phyloP scores from a whole-genome alignment of 768 basidiomycete species.

The Lactarius akahatsu region DNA sequence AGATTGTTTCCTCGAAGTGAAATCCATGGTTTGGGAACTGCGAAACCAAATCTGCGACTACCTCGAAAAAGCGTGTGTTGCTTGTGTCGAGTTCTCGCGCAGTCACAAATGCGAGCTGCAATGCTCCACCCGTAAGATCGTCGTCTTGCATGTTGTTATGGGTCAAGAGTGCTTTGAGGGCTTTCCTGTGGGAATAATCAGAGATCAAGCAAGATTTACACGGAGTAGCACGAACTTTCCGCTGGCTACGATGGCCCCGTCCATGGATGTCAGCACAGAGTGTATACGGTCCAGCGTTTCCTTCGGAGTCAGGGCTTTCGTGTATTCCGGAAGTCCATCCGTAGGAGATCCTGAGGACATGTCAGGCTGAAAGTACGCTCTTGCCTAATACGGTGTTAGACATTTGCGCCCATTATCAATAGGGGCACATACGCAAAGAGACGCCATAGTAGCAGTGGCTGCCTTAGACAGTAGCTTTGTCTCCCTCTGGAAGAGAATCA shows the following conservation, averaged over 20 bases:
- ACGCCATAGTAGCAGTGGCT: conserved; percentile 83
- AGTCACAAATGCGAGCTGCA: conserved; percentile 68
- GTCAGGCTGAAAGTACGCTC: conserved; percentile 71
- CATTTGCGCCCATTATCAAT: neutral
- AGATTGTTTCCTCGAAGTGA: conserved; percentile 70
- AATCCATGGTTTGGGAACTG: conserved; percentile 55
- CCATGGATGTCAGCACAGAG: conserved; percentile 64
- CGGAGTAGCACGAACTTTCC: conserved; percentile 57
- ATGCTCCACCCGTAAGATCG: conserved; percentile 59
- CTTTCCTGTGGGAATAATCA: conserved; percentile 54
- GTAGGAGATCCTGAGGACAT: conserved; percentile 59
- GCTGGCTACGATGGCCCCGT: conserved; percentile 48
- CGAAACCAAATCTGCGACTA: conserved; percentile 68
- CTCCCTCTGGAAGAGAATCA: conserved; percentile 46
- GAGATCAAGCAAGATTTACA: conserved; percentile 1
- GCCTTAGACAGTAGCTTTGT: conserved; percentile 72
- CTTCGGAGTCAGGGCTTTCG: conserved; percentile 52
- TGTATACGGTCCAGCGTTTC: conserved; percentile 63
- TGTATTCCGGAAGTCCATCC: conserved; percentile 53
- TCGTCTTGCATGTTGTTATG: conserved; percentile 50
- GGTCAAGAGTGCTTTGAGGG: conserved; percentile 65
- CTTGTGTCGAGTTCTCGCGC: conserved; percentile 53
- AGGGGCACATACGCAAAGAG: conserved; percentile 70
- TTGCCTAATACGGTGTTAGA: conserved; percentile 51
- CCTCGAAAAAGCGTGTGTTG: conserved; percentile 72